Percentiles rank a stretch among this genome's conserved stretches.
These are phyloP conservation scores for Eudorina sp. DNA, from an alignment of 139 green algal genomes.

Conservation along the genomic window DNA sequence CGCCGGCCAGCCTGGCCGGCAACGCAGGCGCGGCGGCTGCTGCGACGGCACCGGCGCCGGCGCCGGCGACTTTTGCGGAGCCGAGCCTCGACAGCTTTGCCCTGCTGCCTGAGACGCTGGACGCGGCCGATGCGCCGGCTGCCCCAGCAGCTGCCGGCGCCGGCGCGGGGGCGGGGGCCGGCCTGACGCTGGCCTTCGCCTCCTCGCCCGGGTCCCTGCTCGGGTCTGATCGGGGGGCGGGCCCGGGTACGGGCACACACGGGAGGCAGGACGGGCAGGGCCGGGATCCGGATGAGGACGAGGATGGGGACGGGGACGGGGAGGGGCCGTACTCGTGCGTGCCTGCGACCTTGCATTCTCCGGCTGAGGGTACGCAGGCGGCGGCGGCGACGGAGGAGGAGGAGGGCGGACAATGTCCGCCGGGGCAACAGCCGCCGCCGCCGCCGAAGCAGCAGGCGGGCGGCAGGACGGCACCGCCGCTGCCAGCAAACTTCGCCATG, in stretches of 20 bases:
- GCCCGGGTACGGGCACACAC: not conserved
- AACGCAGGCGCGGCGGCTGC: not conserved
- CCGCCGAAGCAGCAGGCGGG: not conserved
- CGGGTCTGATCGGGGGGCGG: not conserved
- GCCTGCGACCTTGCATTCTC: constrained; percentile 16
- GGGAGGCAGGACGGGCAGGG: not conserved
- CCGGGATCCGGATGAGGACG: no score
- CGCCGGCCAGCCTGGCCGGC: not conserved
- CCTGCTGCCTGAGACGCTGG: not conserved
- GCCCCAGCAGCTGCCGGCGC: not conserved
- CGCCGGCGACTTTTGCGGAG: not conserved
- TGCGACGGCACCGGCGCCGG: not conserved
- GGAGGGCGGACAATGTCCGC: not conserved
- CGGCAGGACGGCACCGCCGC: not conserved
- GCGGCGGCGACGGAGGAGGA: not conserved
- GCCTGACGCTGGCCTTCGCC: not conserved
- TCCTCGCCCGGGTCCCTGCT: not conserved
- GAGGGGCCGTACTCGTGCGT: not conserved
- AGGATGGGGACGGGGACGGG: not conserved
- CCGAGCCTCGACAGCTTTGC: not conserved
- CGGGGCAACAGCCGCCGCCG: not conserved
- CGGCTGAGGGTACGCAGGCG: not conserved
- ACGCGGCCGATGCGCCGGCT: not conserved
- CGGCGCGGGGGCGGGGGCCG: not conserved
- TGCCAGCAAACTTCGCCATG: not conserved